Base-by-base conservation (phyloP, 2,329 filamentous ascomycete genomes). In the Fonsecaea nubica region DNA sequence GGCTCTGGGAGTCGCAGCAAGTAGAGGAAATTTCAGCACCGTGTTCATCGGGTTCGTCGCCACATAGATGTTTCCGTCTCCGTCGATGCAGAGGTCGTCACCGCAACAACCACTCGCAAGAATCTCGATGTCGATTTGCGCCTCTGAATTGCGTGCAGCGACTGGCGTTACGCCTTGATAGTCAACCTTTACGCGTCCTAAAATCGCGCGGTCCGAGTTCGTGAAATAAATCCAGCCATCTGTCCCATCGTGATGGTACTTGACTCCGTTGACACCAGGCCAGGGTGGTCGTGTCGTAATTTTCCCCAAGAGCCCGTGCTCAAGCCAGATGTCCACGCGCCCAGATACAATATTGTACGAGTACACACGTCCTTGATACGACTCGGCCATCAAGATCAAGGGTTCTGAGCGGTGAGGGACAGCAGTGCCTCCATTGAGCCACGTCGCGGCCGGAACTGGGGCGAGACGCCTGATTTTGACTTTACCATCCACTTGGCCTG, bases 301-400 rank as follows among this genome's bases (percentile, higher is more conserved):
- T 33, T 63, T 63, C 3, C 25, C 61, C 38, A 58, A 40, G 12
- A 63, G 40, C 1, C 8, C 7, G 40, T 63, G 36, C 8, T 56
- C 33, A 5, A 63, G 61, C 61, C 61, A 63, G 30, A 63, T 18
- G n/a, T 50, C 40, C 52, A 63, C 52, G 18, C 9, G n/a, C n/a
- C 53, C 30, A 4, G 52, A 48, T 6, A n/a, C 18, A 15, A 63
- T 40, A 40, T 58, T 54, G 52, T 50, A 58, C 4, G 38, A 35
- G 61, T 58, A 57, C 15, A 63, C 21, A 15, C 52, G 15, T 6
- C 53, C 61, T 21, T 58, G 53, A 40, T 57, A 58, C 8, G 61
- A 63, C 33, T 63, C 61, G 18, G 61, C 61, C 61, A 63, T 55
- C 58, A 61, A 32, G 60, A 63, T 57, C 15, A 63, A 40, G 13